Conservation (phyloP, 306 rosid genomes). For the Rubus idaeus region DNA sequence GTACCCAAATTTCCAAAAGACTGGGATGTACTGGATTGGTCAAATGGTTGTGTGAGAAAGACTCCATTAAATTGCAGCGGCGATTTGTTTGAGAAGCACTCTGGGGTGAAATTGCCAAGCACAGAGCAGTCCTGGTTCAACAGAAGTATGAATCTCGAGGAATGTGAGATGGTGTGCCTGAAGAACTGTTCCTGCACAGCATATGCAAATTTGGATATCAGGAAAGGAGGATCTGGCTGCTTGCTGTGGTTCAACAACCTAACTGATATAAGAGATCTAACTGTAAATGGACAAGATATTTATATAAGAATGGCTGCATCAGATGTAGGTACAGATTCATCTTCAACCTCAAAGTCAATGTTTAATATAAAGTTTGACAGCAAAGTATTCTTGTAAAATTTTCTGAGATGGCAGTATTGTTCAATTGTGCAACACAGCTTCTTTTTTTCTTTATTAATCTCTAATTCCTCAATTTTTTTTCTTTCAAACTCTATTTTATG, state of each 20-base stretch:
- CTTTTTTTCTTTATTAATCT: neutral
- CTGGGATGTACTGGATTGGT: neutral
- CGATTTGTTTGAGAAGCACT: neutral
- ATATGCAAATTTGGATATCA: constrained; percentile 4
- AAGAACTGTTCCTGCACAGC: constrained; percentile 13
- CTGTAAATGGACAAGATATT: constrained; percentile 38
- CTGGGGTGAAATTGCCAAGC: neutral
- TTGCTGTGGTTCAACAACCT: constrained; percentile 39
- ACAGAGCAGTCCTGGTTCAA: constrained; percentile 14
- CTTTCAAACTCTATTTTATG: neutral
- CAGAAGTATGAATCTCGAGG: neutral
- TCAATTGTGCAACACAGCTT: neutral
- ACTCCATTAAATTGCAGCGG: neutral
- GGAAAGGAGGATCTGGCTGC: constrained; percentile 44
- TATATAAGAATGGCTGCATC: constrained; percentile 39
- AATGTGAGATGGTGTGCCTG: neutral
- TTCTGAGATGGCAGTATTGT: neutral
- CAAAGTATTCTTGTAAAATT: neutral
- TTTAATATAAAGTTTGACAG: neutral
- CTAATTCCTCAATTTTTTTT: neutral
- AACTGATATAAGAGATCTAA: constrained; percentile 22
- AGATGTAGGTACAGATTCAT: constrained; percentile 27
- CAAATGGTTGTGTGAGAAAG: constrained; percentile 1
- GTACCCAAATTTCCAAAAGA: neutral
- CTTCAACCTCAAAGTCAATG: neutral